phyloP scores from a whole-genome alignment of 2,329 filamentous ascomycete genomes.

The Curvularia eragrostidis region DNA sequence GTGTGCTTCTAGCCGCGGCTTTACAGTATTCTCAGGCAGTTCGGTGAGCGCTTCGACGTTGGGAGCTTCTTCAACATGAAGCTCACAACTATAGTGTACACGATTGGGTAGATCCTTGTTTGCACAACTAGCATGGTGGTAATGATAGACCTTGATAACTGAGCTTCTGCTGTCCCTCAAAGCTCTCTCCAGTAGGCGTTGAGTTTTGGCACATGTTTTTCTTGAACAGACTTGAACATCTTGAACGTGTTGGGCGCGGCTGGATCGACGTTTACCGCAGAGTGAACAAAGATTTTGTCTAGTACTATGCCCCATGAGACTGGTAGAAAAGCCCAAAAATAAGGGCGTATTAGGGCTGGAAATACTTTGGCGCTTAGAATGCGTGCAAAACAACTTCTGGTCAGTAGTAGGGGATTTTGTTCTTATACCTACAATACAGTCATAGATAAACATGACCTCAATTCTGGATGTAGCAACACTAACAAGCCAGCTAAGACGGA shows the following conservation, averaged over 20 bases:
- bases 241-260: conserved; percentile 1
- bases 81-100: not conserved
- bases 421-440: conserved; percentile 6
- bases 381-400: not conserved
- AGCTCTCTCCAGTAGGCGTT: conserved; percentile 8
- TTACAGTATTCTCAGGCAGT: conserved; percentile 4
- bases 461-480: not conserved
- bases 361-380: not conserved
- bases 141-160: conserved; percentile 12
- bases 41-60: not conserved
- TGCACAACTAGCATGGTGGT: conserved; percentile 10
- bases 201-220: conserved; percentile 8
- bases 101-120: conserved; percentile 6
- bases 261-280: conserved; percentile 10
- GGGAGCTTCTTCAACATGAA: not conserved
- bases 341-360: not conserved
- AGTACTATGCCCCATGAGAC: not conserved
- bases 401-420: not conserved
- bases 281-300: conserved; percentile 8
- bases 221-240: conserved; percentile 12
- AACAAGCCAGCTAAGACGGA: not conserved
- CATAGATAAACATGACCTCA: not conserved
- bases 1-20: not conserved
- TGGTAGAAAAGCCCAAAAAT: not conserved
- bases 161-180: conserved; percentile 5